phyloP scores from a whole-genome alignment of 768 basidiomycete species.

The Pleurotus giganteus region DNA sequence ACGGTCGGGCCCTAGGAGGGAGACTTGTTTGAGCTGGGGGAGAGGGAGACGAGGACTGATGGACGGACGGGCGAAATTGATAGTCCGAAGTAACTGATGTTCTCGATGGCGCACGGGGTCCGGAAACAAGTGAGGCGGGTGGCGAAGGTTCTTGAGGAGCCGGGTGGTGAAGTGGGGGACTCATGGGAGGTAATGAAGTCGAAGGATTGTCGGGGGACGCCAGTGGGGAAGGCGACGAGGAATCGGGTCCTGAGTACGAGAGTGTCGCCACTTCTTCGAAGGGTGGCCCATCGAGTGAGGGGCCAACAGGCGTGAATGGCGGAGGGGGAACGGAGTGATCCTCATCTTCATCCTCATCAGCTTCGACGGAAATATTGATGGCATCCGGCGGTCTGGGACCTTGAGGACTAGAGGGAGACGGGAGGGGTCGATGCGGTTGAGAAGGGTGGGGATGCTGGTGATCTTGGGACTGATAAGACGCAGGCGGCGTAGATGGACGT shows the following conservation, averaged over 20 bases:
- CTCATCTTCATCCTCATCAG: slow-evolving; percentile 16
- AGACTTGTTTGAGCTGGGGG: slow-evolving; percentile 8
- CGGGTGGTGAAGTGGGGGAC: slow-evolving; percentile 7
- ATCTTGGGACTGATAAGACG: not conserved
- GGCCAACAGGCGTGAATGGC: slow-evolving; percentile 33
- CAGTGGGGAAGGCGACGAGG: slow-evolving; percentile 20
- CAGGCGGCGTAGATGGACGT: not conserved
- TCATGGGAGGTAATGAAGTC: not conserved
- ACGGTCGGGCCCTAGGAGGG: slow-evolving; percentile 7
- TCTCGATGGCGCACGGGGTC: slow-evolving; percentile 1
- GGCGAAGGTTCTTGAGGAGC: slow-evolving; percentile 10
- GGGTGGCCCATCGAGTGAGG: slow-evolving; percentile 35
- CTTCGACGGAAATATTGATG: slow-evolving; percentile 12
- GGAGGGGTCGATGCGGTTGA: not conserved
- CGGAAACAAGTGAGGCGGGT: not conserved
- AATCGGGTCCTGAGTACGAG: slow-evolving; percentile 22
- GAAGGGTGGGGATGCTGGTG: not conserved
- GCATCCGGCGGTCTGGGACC: not conserved
- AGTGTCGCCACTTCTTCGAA: slow-evolving; percentile 26
- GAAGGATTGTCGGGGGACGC: slow-evolving; percentile 14
- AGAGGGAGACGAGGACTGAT: slow-evolving; percentile 18
- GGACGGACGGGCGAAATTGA: slow-evolving; percentile 15
- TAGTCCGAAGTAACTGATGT: not conserved
- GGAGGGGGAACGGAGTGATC: slow-evolving; percentile 33
- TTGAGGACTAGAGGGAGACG: not conserved